A percentile compares a stretch with the other conserved stretches of the same genome.
Conservation (phyloP, 164 flowering plant genomes). For the Piper longum region DNA sequence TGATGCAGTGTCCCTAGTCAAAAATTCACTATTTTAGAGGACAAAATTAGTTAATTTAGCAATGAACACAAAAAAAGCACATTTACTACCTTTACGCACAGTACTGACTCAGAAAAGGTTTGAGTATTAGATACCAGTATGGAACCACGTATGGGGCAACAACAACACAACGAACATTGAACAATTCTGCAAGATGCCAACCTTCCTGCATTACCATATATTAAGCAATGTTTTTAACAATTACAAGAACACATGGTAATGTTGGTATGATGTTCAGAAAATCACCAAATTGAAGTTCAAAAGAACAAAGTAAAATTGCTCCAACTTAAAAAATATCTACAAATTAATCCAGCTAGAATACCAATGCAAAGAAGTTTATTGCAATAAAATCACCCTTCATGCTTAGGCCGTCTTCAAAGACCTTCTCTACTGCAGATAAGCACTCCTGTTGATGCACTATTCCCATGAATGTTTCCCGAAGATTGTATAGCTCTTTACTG, state of each 20-base stretch:
- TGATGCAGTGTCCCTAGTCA: no score
- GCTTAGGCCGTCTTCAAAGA: slow-evolving; percentile 42
- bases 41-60: no score
- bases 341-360: slow-evolving; percentile 10
- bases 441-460: slow-evolving; percentile 61
- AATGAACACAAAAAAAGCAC: no score
- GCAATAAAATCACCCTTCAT: slow-evolving; percentile 58
- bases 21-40: no score
- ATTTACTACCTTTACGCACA: no score
- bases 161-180: slow-evolving; percentile 59
- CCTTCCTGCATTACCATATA: slow-evolving; percentile 58
- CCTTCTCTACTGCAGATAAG: slow-evolving; percentile 34
- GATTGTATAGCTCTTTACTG: slow-evolving; percentile 21
- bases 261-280: neutral
- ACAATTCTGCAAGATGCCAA: slow-evolving; percentile 91
- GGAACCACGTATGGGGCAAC: slow-evolving; percentile 95
- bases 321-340: neutral
- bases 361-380: slow-evolving; percentile 93
- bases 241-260: neutral
- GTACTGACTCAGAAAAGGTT: neutral
- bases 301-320: neutral
- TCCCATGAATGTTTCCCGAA: slow-evolving; percentile 29
- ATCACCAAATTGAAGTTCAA: neutral
- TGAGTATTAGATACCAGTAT: slow-evolving; percentile 34
- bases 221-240: neutral